Conservation (phyloP, 192 early-diverging fungal genomes). For the Gamsiella multidivaricata region DNA sequence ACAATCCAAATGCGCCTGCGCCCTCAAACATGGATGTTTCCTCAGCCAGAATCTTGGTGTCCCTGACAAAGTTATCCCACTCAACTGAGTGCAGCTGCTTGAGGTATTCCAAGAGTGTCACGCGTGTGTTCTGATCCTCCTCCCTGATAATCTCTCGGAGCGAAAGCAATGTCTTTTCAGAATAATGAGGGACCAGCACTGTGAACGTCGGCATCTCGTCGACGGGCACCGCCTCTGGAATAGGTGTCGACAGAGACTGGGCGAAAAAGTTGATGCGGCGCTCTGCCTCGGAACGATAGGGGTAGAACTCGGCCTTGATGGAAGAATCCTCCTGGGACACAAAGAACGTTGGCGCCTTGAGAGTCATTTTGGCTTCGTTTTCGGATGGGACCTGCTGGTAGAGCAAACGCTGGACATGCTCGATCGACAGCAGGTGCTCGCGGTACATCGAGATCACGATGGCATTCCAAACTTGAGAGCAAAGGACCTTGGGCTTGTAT, state of each 20-base stretch:
- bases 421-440: slow-evolving; percentile 79
- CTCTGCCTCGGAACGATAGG: slow-evolving; percentile 80
- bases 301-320: slow-evolving; percentile 78
- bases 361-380: slow-evolving; percentile 69
- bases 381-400: slow-evolving; percentile 73
- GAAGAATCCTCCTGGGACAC: slow-evolving; percentile 79
- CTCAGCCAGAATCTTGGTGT: slow-evolving; percentile 82
- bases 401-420: slow-evolving; percentile 78
- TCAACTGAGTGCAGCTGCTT: slow-evolving; percentile 83
- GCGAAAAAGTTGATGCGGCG: slow-evolving; percentile 89
- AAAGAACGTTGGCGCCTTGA: slow-evolving; percentile 83
- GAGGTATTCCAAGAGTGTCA: slow-evolving; percentile 84
- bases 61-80: slow-evolving; percentile 93
- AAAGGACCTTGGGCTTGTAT: slow-evolving; percentile 81
- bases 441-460: slow-evolving; percentile 88
- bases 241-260: slow-evolving; percentile 82
- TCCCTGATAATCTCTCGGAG: slow-evolving; percentile 87
- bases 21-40: slow-evolving; percentile 60
- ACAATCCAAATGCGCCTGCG: slow-evolving; percentile 26
- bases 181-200: slow-evolving; percentile 86
- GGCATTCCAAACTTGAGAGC: slow-evolving; percentile 88
- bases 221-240: slow-evolving; percentile 82
- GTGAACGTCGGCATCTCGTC: slow-evolving; percentile 89
- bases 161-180: slow-evolving; percentile 85
- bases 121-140: slow-evolving; percentile 81